phyloP scores from a whole-genome alignment of 2,329 filamentous ascomycete genomes.

The Zymoseptoria crescenta region DNA sequence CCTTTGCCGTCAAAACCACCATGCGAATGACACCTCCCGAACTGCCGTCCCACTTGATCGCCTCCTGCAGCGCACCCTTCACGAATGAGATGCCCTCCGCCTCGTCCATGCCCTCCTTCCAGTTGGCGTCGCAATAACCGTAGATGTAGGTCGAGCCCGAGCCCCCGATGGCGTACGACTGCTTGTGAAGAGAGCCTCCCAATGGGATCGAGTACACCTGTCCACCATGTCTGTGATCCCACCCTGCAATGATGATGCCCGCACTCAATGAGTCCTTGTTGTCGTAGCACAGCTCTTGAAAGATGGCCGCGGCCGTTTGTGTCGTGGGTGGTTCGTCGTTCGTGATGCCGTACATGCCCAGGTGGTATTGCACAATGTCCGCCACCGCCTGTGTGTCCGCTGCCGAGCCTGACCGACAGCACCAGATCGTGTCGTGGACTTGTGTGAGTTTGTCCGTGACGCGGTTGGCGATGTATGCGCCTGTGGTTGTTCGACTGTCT shows the following conservation, averaged over 20 bases:
- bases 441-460: constrained; percentile 98
- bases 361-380: constrained; percentile 94
- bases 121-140: constrained; percentile 95
- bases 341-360: constrained; percentile 82
- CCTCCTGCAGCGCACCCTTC: constrained; percentile 81
- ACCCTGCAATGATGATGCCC: constrained; percentile 97
- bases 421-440: constrained; percentile 99
- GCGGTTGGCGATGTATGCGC: constrained; percentile 96
- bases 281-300: constrained; percentile 95
- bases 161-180: constrained; percentile 88
- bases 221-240: constrained; percentile 88
- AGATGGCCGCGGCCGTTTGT: constrained; percentile 88
- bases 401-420: constrained; percentile 93
- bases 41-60: constrained; percentile 99
- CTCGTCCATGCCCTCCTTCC: constrained; percentile 92
- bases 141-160: constrained; percentile 99
- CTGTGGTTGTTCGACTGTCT: constrained; percentile 94
- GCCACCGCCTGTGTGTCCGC: constrained; percentile 97
- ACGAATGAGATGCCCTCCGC: constrained; percentile 85
- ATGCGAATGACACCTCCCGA: constrained; percentile 96
- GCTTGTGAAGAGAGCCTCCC: constrained; percentile 95
- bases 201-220: constrained; percentile 97
- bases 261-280: constrained; percentile 94
- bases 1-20: constrained; percentile 87
- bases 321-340: constrained; percentile 89